These are phyloP conservation scores for Oryza australiensis DNA, from an alignment of 176 grass and related monocot genomes.

Conservation along the genomic window DNA sequence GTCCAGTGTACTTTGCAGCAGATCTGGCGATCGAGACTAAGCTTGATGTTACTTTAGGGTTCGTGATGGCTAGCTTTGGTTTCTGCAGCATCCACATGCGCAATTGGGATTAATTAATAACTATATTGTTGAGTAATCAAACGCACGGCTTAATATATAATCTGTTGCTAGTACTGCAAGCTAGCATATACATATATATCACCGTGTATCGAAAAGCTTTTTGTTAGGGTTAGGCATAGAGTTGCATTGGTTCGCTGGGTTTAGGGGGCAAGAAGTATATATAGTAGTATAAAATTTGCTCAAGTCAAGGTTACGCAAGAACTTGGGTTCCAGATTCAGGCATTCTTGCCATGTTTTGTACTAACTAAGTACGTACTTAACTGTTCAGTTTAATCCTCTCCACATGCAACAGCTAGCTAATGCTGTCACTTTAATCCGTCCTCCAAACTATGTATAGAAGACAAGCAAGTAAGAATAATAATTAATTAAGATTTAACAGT, in stretches of 20 bases:
- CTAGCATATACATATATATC: too few relatives aligned
- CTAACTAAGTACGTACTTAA: background rate
- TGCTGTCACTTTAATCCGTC: background rate
- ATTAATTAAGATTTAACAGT: background rate
- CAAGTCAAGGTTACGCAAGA: background rate
- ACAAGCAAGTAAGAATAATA: background rate
- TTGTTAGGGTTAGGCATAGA: background rate
- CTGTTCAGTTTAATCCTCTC: background rate
- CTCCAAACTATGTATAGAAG: background rate
- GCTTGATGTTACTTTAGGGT: background rate
- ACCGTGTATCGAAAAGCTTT: background rate
- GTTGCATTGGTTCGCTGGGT: background rate
- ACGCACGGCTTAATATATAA: background rate
- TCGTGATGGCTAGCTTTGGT: background rate
- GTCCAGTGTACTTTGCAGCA: background rate
- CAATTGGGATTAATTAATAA: background rate
- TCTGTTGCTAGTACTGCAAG: background rate
- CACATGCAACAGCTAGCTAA: background rate
- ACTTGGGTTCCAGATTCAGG: background rate
- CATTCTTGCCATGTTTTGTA: background rate
- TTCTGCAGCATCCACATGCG: background rate
- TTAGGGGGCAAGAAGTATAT: background rate
- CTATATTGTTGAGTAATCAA: background rate
- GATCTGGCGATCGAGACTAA: background rate
- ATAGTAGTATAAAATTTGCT: background rate